phyloP scores from a whole-genome alignment of 306 rosid genomes.

The Geum urbanum region DNA sequence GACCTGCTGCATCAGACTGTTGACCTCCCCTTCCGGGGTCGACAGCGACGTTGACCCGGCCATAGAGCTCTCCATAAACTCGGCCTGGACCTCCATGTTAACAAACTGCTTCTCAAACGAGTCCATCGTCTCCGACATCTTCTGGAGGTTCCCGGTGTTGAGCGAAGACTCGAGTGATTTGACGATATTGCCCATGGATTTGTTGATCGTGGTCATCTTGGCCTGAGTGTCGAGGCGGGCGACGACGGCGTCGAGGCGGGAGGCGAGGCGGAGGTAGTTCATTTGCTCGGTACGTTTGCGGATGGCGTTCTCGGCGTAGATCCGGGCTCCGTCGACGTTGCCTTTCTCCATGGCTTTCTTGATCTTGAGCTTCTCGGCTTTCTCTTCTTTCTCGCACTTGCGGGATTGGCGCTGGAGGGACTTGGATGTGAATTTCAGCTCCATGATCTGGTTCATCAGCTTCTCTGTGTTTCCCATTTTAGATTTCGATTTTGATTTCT shows the following conservation, averaged over 20 bases:
- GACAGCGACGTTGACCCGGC: slow-evolving; percentile 92
- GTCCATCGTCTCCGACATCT: slow-evolving; percentile 98
- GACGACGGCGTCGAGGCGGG: slow-evolving; percentile 91
- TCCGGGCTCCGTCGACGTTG: slow-evolving; percentile 87
- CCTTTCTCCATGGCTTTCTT: slow-evolving; percentile 96
- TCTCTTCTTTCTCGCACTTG: slow-evolving; percentile 95
- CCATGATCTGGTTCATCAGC: slow-evolving; percentile 93
- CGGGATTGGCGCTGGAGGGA: slow-evolving; percentile 84
- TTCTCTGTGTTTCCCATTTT: slow-evolving; percentile 91
- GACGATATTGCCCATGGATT: slow-evolving; percentile 87
- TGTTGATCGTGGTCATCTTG: slow-evolving; percentile 83
- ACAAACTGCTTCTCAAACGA: slow-evolving; percentile 91
- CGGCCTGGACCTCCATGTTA: slow-evolving; percentile 98
- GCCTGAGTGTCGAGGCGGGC: slow-evolving; percentile 98
- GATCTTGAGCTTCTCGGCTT: slow-evolving; percentile 81
- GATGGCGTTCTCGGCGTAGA: slow-evolving; percentile 96
- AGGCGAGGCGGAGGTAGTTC: slow-evolving; percentile 88
- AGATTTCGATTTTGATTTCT: slow-evolving; percentile 11
- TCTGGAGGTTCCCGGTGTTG: slow-evolving; percentile 78
- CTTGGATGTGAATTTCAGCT: slow-evolving; percentile 81
- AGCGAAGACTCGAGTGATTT: slow-evolving; percentile 74
- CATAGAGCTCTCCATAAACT: slow-evolving; percentile 94
- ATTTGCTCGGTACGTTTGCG: slow-evolving; percentile 89
- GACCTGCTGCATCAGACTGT: slow-evolving; percentile 92
- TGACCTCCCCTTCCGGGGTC: slow-evolving; percentile 91